Base-by-base conservation (phyloP, 768 basidiomycete species). In the Leccinum longicurvipes region DNA sequence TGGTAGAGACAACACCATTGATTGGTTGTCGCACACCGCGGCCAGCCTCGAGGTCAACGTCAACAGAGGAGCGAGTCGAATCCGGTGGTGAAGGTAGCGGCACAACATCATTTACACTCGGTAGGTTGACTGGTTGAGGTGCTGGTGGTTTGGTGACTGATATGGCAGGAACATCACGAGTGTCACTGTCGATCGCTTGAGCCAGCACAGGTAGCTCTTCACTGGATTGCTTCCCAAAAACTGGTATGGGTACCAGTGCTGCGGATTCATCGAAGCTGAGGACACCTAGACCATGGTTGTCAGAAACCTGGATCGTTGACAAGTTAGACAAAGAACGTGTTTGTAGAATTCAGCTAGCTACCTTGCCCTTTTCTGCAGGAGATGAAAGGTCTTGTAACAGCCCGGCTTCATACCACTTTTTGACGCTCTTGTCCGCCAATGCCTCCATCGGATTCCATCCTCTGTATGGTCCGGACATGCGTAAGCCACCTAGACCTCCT, bases 371-470 rank as follows among this genome's bases (percentile, higher is more conserved):
- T 60, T 78, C 76, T 17, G 47, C 39, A 31, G 77, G 72, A 6
- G 73, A 55, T 29, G 76, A 68, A 34, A 73, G 54, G 50, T 83
- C 82, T 27, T 82, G 71, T 31, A 91, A 77, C 31, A 93, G 70
- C 3, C 93, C 93, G 24, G 83, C 78, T 62, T 89, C 85, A 53
- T 87, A 83, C 94, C 95, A 98, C 68, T 84, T 84, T 67, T 87
- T 82, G 47, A 93, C 77, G 72, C 93, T 93, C 61, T 81, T 80
- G 73, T 97, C 95, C 47, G 92, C 94, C 88, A 89, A 91, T 14
- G 93, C 95, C 70, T 98, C 94, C 56, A 97, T 72, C 6, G 93
- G 89, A 67, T 79, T 90, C 94, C 93, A 97, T 6, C 95, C 93
- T 69, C 82, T 81, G 67, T 97, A 97, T 66, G 93, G 87, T 28